phyloP scores from a whole-genome alignment of 306 rosid species.

The Medicago arabica region DNA sequence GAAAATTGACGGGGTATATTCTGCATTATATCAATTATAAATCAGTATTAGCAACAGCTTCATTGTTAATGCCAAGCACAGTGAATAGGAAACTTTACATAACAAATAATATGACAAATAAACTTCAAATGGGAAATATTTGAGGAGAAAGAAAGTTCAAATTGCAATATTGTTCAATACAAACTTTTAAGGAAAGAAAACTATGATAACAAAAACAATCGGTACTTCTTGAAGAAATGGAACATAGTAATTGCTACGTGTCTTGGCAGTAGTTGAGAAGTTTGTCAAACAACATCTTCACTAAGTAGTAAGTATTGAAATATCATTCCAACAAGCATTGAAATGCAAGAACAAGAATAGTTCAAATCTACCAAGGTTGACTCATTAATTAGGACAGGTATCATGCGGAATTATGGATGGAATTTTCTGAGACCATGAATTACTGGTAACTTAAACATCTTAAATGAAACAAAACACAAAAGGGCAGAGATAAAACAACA shows the following conservation, averaged over 20 bases:
- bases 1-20: conserved; percentile 88
- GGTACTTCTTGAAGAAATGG: conserved; percentile 4
- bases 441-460: background rate
- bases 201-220: conserved; percentile 7
- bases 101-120: conserved; percentile 22
- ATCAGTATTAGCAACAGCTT: conserved; percentile 29
- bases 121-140: background rate
- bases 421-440: background rate
- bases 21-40: conserved; percentile 55
- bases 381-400: conserved; percentile 14
- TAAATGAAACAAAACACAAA: no score
- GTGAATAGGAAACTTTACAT: conserved; percentile 30
- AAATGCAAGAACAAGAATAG: conserved; percentile 17
- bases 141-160: conserved; percentile 1
- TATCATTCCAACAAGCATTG: conserved; percentile 18
- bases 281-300: background rate
- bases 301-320: background rate
- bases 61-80: conserved; percentile 24
- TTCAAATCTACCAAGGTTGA: conserved; percentile 11
- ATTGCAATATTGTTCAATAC: background rate
- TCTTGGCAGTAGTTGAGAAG: conserved; percentile 21
- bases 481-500: no score
- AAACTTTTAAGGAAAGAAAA: conserved; percentile 17
- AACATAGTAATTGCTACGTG: conserved; percentile 2
- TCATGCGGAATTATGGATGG: background rate